Conservation (phyloP, 179 eudicot genomes). For the Corrigiola litoralis region DNA sequence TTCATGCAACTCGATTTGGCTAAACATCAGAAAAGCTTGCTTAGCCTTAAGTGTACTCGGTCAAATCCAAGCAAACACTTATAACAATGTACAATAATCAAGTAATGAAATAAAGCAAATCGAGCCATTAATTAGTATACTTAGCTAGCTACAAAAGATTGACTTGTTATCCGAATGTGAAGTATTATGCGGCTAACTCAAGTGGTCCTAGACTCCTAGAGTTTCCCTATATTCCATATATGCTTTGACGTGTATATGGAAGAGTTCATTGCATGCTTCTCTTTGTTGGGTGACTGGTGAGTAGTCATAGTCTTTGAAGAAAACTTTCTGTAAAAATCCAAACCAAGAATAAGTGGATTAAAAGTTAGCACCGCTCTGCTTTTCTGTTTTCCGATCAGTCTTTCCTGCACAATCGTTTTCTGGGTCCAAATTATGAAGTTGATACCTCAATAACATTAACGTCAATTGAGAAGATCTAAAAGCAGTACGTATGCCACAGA, state of each 20-base stretch:
- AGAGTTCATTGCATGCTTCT: constrained; percentile 8
- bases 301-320: constrained; percentile 6
- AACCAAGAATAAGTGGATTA: background rate
- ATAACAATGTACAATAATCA: background rate
- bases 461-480: too few relatives aligned
- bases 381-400: background rate
- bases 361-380: background rate
- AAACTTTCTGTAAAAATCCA: background rate
- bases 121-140: too few relatives aligned
- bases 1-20: constrained; percentile 14
- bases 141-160: too few relatives aligned
- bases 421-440: too few relatives aligned
- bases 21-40: constrained; percentile 13
- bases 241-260: background rate
- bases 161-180: too few relatives aligned
- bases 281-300: background rate
- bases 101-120: background rate
- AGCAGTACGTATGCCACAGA: too few relatives aligned
- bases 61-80: constrained; percentile 17
- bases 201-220: background rate
- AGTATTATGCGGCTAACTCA: too few relatives aligned
- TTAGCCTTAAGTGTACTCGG: constrained; percentile 2
- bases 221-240: background rate
- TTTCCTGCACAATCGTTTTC: background rate
- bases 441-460: too few relatives aligned